A percentile compares a stretch with the other conserved stretches of the same genome.
Conservation (phyloP, 805 yeast genomes). For the Wickerhamomyces bovis region DNA sequence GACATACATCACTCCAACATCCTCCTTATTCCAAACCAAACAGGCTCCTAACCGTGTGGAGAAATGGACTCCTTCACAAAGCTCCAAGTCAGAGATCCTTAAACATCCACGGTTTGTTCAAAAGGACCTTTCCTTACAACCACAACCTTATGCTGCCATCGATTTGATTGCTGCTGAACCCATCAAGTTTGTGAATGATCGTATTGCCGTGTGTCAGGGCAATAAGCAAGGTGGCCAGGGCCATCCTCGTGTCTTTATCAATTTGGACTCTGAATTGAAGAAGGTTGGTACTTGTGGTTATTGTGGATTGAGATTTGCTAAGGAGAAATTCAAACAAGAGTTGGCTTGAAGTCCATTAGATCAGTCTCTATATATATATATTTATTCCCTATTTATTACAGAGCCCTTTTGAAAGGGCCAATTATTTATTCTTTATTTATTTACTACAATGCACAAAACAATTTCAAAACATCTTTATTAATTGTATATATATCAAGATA, state of each 20-base stretch:
- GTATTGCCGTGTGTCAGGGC: slow-evolving; percentile 80
- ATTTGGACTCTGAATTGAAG: slow-evolving; percentile 57
- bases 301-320: slow-evolving; percentile 62
- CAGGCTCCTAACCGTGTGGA: slow-evolving; percentile 75
- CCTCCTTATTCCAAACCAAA: slow-evolving; percentile 14
- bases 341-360: slow-evolving; percentile 2
- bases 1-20: not conserved
- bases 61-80: slow-evolving; percentile 70
- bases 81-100: slow-evolving; percentile 9
- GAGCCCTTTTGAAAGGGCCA: too few species aligned
- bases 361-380: slow-evolving; percentile 6
- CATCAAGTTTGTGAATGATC: slow-evolving; percentile 48
- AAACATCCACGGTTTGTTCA: slow-evolving; percentile 49
- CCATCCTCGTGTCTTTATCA: slow-evolving; percentile 78
- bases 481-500: too few species aligned
- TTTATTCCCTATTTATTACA: slow-evolving; percentile 1
- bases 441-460: too few species aligned
- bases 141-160: slow-evolving; percentile 78
- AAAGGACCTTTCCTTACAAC: slow-evolving; percentile 60
- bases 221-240: slow-evolving; percentile 68
- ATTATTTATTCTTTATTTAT: not conserved
- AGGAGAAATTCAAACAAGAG: slow-evolving; percentile 15
- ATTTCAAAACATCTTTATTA: too few species aligned
- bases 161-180: slow-evolving; percentile 76
- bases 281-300: slow-evolving; percentile 71